Evolutionary conservation across 1,284 basidiomycete genomes (phyloP), one percentile per base, ranked within the genome.

Genomic region (Xanthoconium separans): DNA sequence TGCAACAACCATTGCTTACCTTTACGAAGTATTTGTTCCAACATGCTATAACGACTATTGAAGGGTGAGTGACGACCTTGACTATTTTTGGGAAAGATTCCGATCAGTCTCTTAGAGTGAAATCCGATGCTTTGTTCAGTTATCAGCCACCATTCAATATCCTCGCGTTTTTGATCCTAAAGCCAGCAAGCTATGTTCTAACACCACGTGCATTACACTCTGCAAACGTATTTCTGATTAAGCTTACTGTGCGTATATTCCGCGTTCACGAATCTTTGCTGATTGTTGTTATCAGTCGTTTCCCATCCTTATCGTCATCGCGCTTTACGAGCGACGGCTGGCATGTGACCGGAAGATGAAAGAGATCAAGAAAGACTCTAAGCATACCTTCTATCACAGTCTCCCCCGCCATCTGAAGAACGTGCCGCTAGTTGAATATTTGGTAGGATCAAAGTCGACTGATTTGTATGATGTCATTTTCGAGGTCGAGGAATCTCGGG

Each of bases 61-160:
- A 95, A 76, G 92, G 93, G 89, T 89, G 61, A 59, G 78, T 57
- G 9, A 20, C 11, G 10, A 39, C 31, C 10, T 36, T 48, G 11
- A 20, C n/a, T 3, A 9, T 13, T 36, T 40, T 5, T 18, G 37
- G 18, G 10, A 27, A 42, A 40, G 29, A 34, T 31, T 43, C 46
- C 59, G 13, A 59, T 22, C 29, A 37, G 52, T 18, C 34, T 30
- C 34, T 45, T 58, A 91, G 89, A 10, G 89, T 93, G 65, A 93
- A 93, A 69, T 86, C 86, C 7, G 92, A 95, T 68, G 89, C 90
- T 0, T 75, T 96, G n/a, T 93, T 95, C 74, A 92, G 88, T 48
- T 95, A 95, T 67, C 85, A 93, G 60, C 91, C 89, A 2, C 91
- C 92, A 0, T 92, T 92, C 77, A 92, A 91, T 62, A 75, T 92